Evolutionary conservation across 2,329 filamentous ascomycete species (phyloP), one percentile per base, ranked within the genome.

Genomic region (Fusarium sp.): DNA sequence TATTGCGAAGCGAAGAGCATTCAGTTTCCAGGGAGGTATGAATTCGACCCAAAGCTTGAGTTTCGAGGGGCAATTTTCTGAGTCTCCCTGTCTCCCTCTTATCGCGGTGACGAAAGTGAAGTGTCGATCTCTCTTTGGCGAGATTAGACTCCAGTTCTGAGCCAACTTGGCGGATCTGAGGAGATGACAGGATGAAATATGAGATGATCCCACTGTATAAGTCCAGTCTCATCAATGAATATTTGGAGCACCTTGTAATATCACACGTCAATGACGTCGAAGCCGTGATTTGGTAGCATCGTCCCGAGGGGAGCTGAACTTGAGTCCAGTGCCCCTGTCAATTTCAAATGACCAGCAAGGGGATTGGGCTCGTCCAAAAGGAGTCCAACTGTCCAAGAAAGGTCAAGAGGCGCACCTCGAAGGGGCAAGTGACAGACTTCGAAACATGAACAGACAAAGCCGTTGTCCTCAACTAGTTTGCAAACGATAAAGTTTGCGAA

Each of bases 211-310:
- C 35, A 49, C 46, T 35, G 29, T 18, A 25, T 18, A 41, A 46
- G 20, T 35, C 29, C 15, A 44, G 25, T 45, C n/a, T 49, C 47
- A 47, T 65, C 20, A 35, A 33, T 31, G 17, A 52, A 45, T 39
- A 41, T 52, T 14, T 41, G 65, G 36, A 33, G 59, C 27, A 72
- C 59, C 58, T 71, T 56, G 69, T 33, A 38, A 55, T 29, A 70
- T 35, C 42, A 49, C 60, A 52, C 50, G 62, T 60, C 62, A 45
- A 59, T 66, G 63, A 66, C 44, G 55, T 65, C 44, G 65, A 64
- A 45, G 47, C 54, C 27, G 29, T 47, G 39, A 36, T 36, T 66
- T 57, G 47, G 53, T 56, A 56, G 39, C 22, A 56, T 56, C n/a
- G n/a, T 31, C 35, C 49, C 25, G 7, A 53, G 49, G 33, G 22